These are phyloP conservation scores for Penicillium nucicola DNA, from an alignment of 495 filamentous ascomycete genomes.

Conservation along the genomic window DNA sequence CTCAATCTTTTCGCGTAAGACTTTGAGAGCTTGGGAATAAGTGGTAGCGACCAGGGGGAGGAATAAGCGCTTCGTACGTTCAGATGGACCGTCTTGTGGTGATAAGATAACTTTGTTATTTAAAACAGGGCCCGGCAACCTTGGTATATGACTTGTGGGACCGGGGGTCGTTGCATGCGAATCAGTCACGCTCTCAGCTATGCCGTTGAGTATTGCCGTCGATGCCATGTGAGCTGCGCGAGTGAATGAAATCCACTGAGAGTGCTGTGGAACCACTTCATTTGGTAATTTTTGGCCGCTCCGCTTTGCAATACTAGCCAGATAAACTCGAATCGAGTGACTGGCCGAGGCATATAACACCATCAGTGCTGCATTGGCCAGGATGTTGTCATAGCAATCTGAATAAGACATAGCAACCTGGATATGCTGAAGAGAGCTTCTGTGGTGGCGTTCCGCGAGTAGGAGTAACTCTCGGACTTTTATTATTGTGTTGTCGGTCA, in stretches of 20 bases:
- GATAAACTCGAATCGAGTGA: conserved; percentile 34
- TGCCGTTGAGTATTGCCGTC: conserved; percentile 25
- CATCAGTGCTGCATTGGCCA: conserved; percentile 46
- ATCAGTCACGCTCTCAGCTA: background rate
- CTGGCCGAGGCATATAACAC: conserved; percentile 42
- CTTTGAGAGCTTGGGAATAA: conserved; percentile 12
- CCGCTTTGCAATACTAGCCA: conserved; percentile 25
- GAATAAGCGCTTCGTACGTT: conserved; percentile 17
- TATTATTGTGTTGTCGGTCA: conserved; percentile 1
- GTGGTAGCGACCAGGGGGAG: conserved; percentile 19
- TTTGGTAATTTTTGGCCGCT: conserved; percentile 9
- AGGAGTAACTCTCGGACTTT: background rate
- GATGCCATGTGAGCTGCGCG: conserved; percentile 38
- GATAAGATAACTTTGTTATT: conserved; percentile 2
- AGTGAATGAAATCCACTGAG: conserved; percentile 40
- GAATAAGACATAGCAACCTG: conserved; percentile 23
- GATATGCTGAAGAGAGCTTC: conserved; percentile 29
- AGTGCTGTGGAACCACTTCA: conserved; percentile 29
- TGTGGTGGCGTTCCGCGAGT: conserved; percentile 32
- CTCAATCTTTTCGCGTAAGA: conserved; percentile 12
- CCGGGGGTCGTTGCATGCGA: too few relatives aligned
- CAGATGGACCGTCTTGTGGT: conserved; percentile 18
- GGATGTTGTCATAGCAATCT: conserved; percentile 31
- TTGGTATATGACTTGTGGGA: background rate
- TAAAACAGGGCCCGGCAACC: background rate